Percentiles rank a stretch among this genome's conserved stretches.
Evolutionary conservation across 805 yeast genomes (phyloP).

Genomic region (Saturnispora sanitii): DNA sequence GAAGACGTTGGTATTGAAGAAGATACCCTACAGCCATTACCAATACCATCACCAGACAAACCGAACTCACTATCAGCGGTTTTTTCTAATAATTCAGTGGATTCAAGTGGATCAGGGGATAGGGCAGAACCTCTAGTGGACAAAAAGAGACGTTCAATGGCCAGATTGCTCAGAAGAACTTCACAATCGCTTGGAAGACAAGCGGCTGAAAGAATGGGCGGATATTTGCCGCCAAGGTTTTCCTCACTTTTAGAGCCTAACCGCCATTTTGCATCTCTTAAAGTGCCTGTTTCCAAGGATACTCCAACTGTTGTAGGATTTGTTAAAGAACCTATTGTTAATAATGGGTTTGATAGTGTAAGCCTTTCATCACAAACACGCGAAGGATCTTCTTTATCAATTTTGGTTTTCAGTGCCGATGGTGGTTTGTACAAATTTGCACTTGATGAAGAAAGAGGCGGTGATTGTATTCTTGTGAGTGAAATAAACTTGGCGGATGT

Average conservation of each 20-base stretch:
- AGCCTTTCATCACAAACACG: slow-evolving; percentile 6
- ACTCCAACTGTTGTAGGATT: slow-evolving; percentile 42
- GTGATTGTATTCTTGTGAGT: slow-evolving; percentile 77
- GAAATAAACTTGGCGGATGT: slow-evolving; percentile 30
- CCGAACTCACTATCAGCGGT: slow-evolving; percentile 12
- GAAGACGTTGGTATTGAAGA: too few species aligned
- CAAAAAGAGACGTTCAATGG: slow-evolving; percentile 60
- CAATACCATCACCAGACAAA: slow-evolving; percentile 2
- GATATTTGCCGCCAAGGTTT: slow-evolving; percentile 75
- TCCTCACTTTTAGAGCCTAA: slow-evolving; percentile 85
- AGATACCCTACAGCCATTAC: too few species aligned
- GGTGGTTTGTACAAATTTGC: slow-evolving; percentile 82
- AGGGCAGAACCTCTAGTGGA: slow-evolving; percentile 59
- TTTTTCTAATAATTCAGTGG: slow-evolving; percentile 22
- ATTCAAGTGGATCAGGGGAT: slow-evolving; percentile 19
- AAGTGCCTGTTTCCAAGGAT: slow-evolving; percentile 35
- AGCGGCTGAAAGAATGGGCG: slow-evolving; percentile 84
- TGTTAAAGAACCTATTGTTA: slow-evolving; percentile 7
- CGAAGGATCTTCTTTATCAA: slow-evolving; percentile 31
- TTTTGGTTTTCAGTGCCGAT: slow-evolving; percentile 76
- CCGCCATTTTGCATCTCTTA: slow-evolving; percentile 80
- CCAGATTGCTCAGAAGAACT: slow-evolving; percentile 64
- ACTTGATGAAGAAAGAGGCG: slow-evolving; percentile 81
- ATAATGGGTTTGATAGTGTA: slow-evolving; percentile 11
- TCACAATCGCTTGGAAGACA: slow-evolving; percentile 68